A percentile compares a stretch with the other conserved stretches of the same genome.
phyloP scores from a whole-genome alignment of 768 basidiomycete genomes.

The Boletus reticulatus region DNA sequence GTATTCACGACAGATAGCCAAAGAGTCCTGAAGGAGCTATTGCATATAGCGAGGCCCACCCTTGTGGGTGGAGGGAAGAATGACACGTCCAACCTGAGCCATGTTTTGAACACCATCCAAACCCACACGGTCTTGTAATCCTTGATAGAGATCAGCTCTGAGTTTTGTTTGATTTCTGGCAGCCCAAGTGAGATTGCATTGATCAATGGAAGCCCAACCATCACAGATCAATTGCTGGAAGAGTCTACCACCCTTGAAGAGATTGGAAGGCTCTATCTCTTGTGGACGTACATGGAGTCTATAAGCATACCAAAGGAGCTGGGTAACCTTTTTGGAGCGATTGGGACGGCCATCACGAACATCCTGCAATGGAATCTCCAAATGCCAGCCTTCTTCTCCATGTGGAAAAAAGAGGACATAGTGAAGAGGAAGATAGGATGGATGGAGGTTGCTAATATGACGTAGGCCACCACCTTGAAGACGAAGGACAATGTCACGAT shows the following conservation, averaged over 20 bases:
- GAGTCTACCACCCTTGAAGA: constrained; percentile 38
- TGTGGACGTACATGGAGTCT: constrained; percentile 22
- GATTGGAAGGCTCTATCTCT: constrained; percentile 14
- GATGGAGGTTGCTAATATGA: constrained; percentile 34
- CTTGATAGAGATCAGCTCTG: constrained; percentile 35
- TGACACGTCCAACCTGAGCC: constrained; percentile 29
- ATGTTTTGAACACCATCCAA: constrained; percentile 26
- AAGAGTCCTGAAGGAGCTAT: constrained; percentile 24
- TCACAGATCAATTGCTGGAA: constrained; percentile 48
- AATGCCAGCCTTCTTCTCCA: constrained; percentile 40
- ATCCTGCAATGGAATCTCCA: constrained; percentile 12
- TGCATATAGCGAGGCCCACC: constrained; percentile 41
- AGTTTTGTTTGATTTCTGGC: too few species aligned
- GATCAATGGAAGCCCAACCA: constrained; percentile 43
- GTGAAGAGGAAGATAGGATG: constrained; percentile 37
- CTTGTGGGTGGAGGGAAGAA: constrained; percentile 43
- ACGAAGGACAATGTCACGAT: constrained; percentile 30
- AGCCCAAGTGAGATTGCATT: constrained; percentile 37
- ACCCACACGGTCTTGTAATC: constrained; percentile 31
- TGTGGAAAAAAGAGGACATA: constrained; percentile 45
- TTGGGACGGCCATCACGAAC: neutral
- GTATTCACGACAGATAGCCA: too few species aligned
- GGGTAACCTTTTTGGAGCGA: constrained; percentile 25
- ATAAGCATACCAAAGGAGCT: constrained; percentile 23
- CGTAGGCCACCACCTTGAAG: constrained; percentile 24